Base-by-base conservation (phyloP, 2,329 filamentous ascomycete genomes). In the Torrubiella hemipterigena region DNA sequence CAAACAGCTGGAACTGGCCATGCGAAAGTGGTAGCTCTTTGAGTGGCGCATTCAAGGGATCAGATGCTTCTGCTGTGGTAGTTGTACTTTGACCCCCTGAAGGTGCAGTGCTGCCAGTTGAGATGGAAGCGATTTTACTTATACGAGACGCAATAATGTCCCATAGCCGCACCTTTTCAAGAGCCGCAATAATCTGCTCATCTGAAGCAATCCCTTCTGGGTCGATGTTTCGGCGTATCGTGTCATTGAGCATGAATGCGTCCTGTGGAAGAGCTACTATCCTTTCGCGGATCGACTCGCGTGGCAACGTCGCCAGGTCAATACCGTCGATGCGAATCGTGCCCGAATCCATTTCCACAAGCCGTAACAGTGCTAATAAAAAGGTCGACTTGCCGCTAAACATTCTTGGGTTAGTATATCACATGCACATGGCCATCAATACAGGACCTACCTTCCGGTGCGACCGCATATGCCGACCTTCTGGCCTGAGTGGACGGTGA, bases 331-430 rank as follows among this genome's bases (percentile, higher is more conserved):
- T 25, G 16, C 6, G 20, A 13, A 33, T 3, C 4, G 32, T 29
- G 27, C 32, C 32, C 15, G 15, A 29, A 7, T 15, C 29, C 5
- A 33, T 11, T 14, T 33, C 28, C 10, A 33, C 15, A n/a, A 33
- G 32, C 3, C 18, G 28, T 19, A 33, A 29, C 11, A 33, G 16
- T 18, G 19, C 29, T 2, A 27, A 29, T 7, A 33, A 13, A 17
- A 33, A 27, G 2, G 27, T 33, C 13, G 19, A 27, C 19, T 29
- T 29, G 19, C 26, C 26, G 7, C 20, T 22, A 22, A 22, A 22
- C n/a, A 22, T n/a, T n/a, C 8, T n/a, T n/a, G n/a, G 8, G n/a
- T 22, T 22, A 22, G 20, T n/a, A 22, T 22, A 22, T 22, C 20
- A 22, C 8, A n/a, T 22, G 20, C n/a, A 22, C 8, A 22, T 8